Evolutionary conservation across 768 basidiomycete genomes (phyloP), one percentile per base, ranked within the genome.

Genomic region (Daedaleopsis nitida): DNA sequence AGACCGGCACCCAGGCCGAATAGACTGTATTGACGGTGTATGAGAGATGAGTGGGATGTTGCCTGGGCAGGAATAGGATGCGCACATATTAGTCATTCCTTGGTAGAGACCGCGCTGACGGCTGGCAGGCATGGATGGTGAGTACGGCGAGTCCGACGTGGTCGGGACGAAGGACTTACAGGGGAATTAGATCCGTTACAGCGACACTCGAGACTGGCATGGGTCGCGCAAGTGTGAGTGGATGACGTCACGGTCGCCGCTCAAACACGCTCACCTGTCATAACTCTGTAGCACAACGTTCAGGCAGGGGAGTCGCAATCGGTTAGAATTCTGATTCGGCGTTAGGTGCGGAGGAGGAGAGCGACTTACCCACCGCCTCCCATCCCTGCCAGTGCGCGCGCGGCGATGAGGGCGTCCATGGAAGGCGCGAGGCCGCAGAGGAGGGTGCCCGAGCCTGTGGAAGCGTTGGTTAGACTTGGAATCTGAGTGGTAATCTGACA

Each of bases 21-120:
- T 64, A 93, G 73, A 74, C 92, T 94, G 58, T 24, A 38, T 54
- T 57, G 59, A 52, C 49, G 27, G 23, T 27, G 24, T 23, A 47
- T 24, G 19, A 45, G 57, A 27, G 27, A 47, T 34, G 19, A 48
- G 57, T 17, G 35, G 34, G 12, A 34, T 16, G n/a, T 37, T 44
- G 17, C 38, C 12, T 50, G 35, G 45, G 47, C 49, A 37, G 45
- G 57, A 48, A 57, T 9, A 50, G 57, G 42, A 57, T 1, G 71
- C 85, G 66, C 78, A 93, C 92, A 94, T 85, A 70, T 94, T 94
- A 37, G 89, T 87, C 80, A 94, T 81, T 58, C 95, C 95, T 73
- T 98, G 96, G 70, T 94, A 96, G 10, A 96, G 75, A 2, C 94
- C 96, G 55, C 96, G 83, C 62, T 92, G 87, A 70, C 89, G 89